Percentiles rank a stretch among this genome's conserved stretches.
Conservation (phyloP, 768 basidiomycete species). For the Mycena kentingensis region DNA sequence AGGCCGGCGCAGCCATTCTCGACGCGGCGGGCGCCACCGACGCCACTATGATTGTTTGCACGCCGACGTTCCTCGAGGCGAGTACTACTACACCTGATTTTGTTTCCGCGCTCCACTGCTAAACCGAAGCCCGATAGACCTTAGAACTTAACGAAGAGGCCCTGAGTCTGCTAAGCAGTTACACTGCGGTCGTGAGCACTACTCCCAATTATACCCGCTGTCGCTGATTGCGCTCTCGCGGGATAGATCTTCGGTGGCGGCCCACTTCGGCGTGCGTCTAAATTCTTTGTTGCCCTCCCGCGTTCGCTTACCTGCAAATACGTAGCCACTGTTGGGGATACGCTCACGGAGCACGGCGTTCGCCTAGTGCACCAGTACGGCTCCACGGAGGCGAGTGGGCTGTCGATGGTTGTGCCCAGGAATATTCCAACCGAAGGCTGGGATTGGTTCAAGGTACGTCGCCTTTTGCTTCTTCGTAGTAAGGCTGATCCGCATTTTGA, state of each 20-base stretch:
- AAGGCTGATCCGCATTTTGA: neutral
- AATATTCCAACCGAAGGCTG: neutral
- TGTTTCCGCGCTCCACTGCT: neutral
- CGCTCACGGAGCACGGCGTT: slow-evolving; percentile 32
- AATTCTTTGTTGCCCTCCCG: neutral
- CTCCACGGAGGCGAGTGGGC: neutral
- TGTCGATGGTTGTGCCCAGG: neutral
- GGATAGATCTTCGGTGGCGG: slow-evolving; percentile 8
- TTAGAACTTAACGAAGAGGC: neutral
- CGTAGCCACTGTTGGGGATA: slow-evolving; percentile 33
- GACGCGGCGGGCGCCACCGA: slow-evolving; percentile 14
- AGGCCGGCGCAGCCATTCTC: slow-evolving; percentile 7
- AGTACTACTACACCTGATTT: neutral
- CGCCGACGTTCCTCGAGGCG: slow-evolving; percentile 32
- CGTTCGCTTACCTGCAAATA: slow-evolving; percentile 11
- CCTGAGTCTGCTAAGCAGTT: neutral
- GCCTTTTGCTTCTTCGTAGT: no score
- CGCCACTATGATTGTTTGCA: slow-evolving; percentile 22
- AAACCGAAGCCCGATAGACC: neutral
- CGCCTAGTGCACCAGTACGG: slow-evolving; percentile 20
- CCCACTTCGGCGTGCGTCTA: neutral
- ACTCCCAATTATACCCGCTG: neutral
- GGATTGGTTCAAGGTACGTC: neutral
- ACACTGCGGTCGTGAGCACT: neutral
- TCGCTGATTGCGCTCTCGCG: neutral